Conservation (phyloP, 2,329 filamentous ascomycete species). For the Didymella exigua region DNA sequence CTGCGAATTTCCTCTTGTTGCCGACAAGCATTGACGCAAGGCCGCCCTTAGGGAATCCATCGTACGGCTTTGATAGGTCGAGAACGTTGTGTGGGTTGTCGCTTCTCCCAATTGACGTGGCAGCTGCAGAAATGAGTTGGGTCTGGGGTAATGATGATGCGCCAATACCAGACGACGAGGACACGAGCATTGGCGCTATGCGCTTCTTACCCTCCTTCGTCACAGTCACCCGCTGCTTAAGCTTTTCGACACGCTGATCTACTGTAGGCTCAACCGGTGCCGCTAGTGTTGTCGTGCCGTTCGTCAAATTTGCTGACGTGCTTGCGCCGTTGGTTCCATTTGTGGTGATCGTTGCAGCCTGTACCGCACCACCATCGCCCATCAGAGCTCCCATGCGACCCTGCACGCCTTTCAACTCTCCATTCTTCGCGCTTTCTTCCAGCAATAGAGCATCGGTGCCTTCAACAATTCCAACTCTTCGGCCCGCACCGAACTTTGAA, state of each 20-base stretch:
- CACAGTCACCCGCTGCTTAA: slow-evolving; percentile 92
- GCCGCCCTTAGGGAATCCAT: slow-evolving; percentile 88
- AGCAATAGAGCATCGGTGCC: slow-evolving; percentile 86
- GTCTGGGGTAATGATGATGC: slow-evolving; percentile 89
- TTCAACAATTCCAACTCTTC: slow-evolving; percentile 90
- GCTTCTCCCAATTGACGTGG: slow-evolving; percentile 64
- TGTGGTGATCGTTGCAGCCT: slow-evolving; percentile 59
- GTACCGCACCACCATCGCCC: slow-evolving; percentile 69
- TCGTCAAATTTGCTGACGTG: slow-evolving; percentile 26
- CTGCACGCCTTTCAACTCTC: slow-evolving; percentile 86
- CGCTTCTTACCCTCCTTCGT: slow-evolving; percentile 98
- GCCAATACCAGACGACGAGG: slow-evolving; percentile 81
- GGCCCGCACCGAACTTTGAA: slow-evolving; percentile 87
- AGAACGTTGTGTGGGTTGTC: slow-evolving; percentile 82
- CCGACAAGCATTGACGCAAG: slow-evolving; percentile 84
- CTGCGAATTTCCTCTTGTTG: slow-evolving; percentile 85
- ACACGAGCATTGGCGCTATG: slow-evolving; percentile 85
- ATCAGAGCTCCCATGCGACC: slow-evolving; percentile 98
- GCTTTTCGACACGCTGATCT: slow-evolving; percentile 67
- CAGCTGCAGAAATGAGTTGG: slow-evolving; percentile 78
- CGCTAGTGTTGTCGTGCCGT: slow-evolving; percentile 53
- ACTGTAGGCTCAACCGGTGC: slow-evolving; percentile 40
- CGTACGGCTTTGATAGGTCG: slow-evolving; percentile 91
- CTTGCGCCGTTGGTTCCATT: slow-evolving; percentile 59
- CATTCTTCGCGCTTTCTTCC: slow-evolving; percentile 90